Evolutionary conservation across 2,329 filamentous ascomycete species (phyloP), one percentile per base, ranked within the genome.

Genomic region (Penicillium griseofulvum): DNA sequence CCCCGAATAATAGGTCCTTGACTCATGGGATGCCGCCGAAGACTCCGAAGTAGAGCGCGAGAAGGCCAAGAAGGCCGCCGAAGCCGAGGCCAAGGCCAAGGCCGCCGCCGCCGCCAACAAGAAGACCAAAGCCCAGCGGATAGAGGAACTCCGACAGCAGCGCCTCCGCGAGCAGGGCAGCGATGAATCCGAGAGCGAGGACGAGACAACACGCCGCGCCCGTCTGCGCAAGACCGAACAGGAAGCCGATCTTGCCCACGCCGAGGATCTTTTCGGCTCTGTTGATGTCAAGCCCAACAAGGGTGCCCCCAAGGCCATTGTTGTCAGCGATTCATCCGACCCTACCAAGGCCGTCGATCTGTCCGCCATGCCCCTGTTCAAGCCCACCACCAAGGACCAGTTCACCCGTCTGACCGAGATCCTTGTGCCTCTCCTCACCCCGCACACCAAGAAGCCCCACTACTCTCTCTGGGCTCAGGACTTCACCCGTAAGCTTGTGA

Each of bases 1-100:
- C 41, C 38, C 19, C 11, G 19, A 42, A 55, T 12, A 2, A 43
- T 62, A 96, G 88, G 90, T 97, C 54, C 84, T 97, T 70, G 94
- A 99, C 57, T 93, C 90, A 33, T 99, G 94, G 94, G 92, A 97
- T 69, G 93, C 90, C 55, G 92, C 90, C 65, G 94, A 97, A 71
- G 94, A 99, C 78, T 96, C 91, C 59, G 94, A 99, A 69, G 93
- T 87, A 67, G 94, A 99, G 80, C 89, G 91, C 68, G 92, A 97
- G 77, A 99, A 97, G 81, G 90, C 85, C 28, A 89, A 89, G 76
- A 94, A 93, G 79, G 91, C 87, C 48, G 87, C 83, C 6, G 92
- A 90, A 70, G 88, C 85, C 50, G 95, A 96, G 76, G 90, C 89
- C 55, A 95, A 95, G 77, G 91, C 90, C 28, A 91, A 92, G 0